Conservation (phyloP, 371 early-diverging fungal species). For the Syncephalastrum monosporum region DNA sequence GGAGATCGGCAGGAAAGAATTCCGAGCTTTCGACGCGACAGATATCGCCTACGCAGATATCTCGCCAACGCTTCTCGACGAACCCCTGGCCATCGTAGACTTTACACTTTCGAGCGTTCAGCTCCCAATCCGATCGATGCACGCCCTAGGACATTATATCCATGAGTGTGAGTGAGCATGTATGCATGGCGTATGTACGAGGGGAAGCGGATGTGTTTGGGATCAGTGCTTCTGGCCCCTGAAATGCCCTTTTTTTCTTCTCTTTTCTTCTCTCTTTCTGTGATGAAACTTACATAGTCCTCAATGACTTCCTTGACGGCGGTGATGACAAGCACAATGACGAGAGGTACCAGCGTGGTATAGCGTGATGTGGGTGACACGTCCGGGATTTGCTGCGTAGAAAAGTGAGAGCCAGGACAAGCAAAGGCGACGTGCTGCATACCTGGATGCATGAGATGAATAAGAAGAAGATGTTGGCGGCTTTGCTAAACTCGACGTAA, state of each 20-base stretch:
- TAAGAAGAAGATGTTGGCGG: conserved; percentile 95
- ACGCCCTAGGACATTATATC: conserved; percentile 55
- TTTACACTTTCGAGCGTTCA: conserved; percentile 71
- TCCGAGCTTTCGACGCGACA: conserved; percentile 84
- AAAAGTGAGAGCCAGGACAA: background rate
- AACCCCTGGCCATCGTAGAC: conserved; percentile 65
- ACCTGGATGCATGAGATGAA: conserved; percentile 85
- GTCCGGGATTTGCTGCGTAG: conserved; percentile 75
- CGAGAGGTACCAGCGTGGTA: conserved; percentile 92
- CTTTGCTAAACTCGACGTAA: conserved; percentile 92
- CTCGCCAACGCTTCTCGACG: conserved; percentile 70
- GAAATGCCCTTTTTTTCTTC: background rate
- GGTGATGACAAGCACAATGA: conserved; percentile 87
- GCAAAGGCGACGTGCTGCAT: conserved; percentile 2
- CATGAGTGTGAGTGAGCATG: no score
- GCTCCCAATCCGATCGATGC: conserved; percentile 76
- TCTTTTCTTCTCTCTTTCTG: background rate
- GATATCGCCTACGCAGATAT: conserved; percentile 90
- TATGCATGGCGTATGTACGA: conserved; percentile 1
- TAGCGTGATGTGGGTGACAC: conserved; percentile 83
- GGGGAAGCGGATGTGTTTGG: background rate
- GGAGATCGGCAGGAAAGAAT: conserved; percentile 92
- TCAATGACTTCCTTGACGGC: conserved; percentile 97
- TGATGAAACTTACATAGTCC: conserved; percentile 63
- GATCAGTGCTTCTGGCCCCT: background rate